Percentiles rank a stretch among this genome's conserved stretches.
These are phyloP conservation scores for Fusarium temperatum DNA, from an alignment of 2,329 filamentous ascomycete genomes.

Conservation along the genomic window DNA sequence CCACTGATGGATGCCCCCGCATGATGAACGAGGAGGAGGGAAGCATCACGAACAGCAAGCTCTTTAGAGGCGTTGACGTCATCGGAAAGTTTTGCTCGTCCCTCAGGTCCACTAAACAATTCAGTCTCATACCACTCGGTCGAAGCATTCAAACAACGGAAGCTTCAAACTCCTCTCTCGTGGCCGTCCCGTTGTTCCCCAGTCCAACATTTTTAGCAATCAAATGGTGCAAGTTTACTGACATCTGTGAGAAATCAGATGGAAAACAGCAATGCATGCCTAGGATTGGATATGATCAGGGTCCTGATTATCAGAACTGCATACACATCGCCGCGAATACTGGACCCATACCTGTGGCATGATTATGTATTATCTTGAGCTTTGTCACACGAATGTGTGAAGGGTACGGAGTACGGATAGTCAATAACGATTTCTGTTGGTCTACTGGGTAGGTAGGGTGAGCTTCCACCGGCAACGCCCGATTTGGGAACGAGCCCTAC, in stretches of 20 bases:
- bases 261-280: background rate
- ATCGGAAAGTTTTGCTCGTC: conserved; percentile 4
- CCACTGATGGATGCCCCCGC: conserved; percentile 27
- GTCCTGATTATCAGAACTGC: conserved; percentile 11
- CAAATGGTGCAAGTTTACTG: conserved; percentile 33
- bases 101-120: background rate
- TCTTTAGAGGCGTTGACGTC: conserved; percentile 39
- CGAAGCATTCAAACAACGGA: background rate
- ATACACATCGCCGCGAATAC: conserved; percentile 17
- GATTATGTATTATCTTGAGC: background rate
- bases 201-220: background rate
- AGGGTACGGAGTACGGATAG: background rate
- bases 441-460: background rate
- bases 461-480: conserved; percentile 12
- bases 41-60: conserved; percentile 20
- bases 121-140: background rate
- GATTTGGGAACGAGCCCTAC: conserved; percentile 27
- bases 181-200: background rate
- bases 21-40: background rate
- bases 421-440: background rate
- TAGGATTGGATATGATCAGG: conserved; percentile 13
- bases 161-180: background rate
- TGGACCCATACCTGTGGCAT: conserved; percentile 19
- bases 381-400: conserved; percentile 10
- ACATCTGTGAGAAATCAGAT: background rate